Evolutionary conservation across 1,139 yeast genomes (phyloP), one percentile per base, ranked within the genome.

Genomic region (Blastobotrys arbuscula): DNA sequence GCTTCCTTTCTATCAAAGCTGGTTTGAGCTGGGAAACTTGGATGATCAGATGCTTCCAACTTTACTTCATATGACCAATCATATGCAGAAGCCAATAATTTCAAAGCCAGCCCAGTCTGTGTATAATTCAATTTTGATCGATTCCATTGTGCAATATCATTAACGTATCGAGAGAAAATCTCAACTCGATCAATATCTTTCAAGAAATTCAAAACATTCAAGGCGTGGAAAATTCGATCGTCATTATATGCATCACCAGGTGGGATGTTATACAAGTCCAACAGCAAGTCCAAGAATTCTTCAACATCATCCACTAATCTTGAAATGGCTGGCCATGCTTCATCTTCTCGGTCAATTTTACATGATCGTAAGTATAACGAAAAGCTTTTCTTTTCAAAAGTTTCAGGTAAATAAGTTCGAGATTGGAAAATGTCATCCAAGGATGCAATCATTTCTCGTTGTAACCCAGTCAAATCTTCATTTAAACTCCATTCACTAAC

Each of bases 21-120:
- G 2, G 85, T 72, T 65, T 88, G 95, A 53, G 78, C 77, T 18
- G 96, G 95, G 65, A 88, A 77, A 51, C 77, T 77, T 7, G 95
- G 95, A 59, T 78, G 77, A 51, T 73, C 69, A 51, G 82, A 76
- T 9, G 81, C 70, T 1, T 86, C 79, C 20, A 85, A 68, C 18
- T 70, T 64, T 35, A 72, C 72, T 51, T 78, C 79, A 54, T 81
- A 82, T 51, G 80, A 79, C 96, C 96, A 88, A 12, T 75, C 71
- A 64, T 82, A 85, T 1, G 94, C 84, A 15, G 83, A 76, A 0
- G 95, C 94, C 58, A 87, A 73, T 49, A 87, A 72, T 62, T 84
- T 89, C 59, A 87, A 74, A 59, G 90, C 79, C 57, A 88, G 73
- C 3, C 94, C 96, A 9, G 95, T 95, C 68, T 88, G 96, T 40